Conservation (phyloP, 169 alveolate genomes). For the Plasmodium gaboni region DNA sequence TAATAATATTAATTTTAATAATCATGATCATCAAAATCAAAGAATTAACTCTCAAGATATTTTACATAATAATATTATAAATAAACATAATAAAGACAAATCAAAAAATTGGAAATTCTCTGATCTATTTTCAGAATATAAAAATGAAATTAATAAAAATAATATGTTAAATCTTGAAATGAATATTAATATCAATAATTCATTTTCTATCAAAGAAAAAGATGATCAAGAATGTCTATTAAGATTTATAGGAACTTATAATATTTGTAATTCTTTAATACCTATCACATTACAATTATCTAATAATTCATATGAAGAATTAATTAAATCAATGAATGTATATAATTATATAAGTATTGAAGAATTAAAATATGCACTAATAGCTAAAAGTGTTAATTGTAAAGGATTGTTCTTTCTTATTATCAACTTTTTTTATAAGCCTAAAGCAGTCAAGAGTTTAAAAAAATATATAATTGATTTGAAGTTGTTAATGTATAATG, state of each 20-base stretch:
- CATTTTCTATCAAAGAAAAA: constrained; percentile 35
- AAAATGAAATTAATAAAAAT: constrained; percentile 65
- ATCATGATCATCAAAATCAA: constrained; percentile 21
- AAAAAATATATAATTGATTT: constrained; percentile 60
- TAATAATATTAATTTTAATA: constrained; percentile 32
- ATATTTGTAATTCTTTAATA: constrained; percentile 42
- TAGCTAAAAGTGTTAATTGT: constrained; percentile 82
- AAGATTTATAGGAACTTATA: constrained; percentile 61
- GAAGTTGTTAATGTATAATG: constrained; percentile 53
- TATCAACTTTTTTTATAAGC: constrained; percentile 82
- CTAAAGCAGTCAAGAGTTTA: constrained; percentile 76
- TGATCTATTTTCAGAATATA: constrained; percentile 51
- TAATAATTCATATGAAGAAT: constrained; percentile 46
- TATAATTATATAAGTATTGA: constrained; percentile 69
- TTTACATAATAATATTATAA: constrained; percentile 57
- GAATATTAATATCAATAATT: constrained; percentile 65
- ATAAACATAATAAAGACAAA: constrained; percentile 18
- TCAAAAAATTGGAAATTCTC: constrained; percentile 13
- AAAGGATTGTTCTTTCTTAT: constrained; percentile 84
- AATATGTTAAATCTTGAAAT: constrained; percentile 65
- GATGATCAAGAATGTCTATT: constrained; percentile 72
- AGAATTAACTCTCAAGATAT: constrained; percentile 22
- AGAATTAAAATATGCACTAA: constrained; percentile 81
- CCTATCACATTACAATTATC: constrained; percentile 64
- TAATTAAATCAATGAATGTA: constrained; percentile 63